Evolutionary conservation across 805 yeast species (phyloP), one percentile per base, ranked within the genome.

Genomic region (Saturnispora diversa): DNA sequence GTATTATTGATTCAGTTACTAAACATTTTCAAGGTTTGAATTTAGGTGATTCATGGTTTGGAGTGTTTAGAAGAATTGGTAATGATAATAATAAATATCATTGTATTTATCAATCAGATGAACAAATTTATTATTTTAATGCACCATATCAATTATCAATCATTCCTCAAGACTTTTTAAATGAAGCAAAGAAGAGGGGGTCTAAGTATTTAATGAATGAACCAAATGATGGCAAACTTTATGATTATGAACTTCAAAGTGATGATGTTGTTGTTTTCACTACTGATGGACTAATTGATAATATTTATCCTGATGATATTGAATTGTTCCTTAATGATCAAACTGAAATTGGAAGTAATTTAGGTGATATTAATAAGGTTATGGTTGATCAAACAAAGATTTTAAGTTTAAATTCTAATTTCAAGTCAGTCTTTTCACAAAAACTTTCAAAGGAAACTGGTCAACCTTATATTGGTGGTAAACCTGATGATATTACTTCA

Each of bases 11-110:
- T 17, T 65, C 77, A 0, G 65, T 66, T 7, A 62, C 70, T 10
- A 79, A 79, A 23, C 48, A 47, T 8, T 56, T 90, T 27, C 62
- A 65, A 31, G 80, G 85, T 0, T 80, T 90, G 7, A 90, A 92
- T 53, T 62, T 90, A 40, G 98, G 98, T 9, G 98, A 90, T 59
- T 87, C 97, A 5, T 92, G 96, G 81, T 84, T 85, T 58, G 88
- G 94, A 13, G 74, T 88, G 3, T 83, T 87, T 56, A 69, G 98
- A 48, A 51, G 46, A 29, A 17, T 17, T 7, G n/a, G n/a, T n/a
- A n/a, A n/a, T n/a, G n/a, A n/a, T n/a, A 32, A 48, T 27, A 50
- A 46, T 8, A 48, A 46, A 25, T 62, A 47, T 41, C 65, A 72
- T 51, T 65, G 87, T 35, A 68, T 82, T 2, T 60, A 72, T 29